Conservation (phyloP, 257 asterid species). For the Hygrophila difformis region DNA sequence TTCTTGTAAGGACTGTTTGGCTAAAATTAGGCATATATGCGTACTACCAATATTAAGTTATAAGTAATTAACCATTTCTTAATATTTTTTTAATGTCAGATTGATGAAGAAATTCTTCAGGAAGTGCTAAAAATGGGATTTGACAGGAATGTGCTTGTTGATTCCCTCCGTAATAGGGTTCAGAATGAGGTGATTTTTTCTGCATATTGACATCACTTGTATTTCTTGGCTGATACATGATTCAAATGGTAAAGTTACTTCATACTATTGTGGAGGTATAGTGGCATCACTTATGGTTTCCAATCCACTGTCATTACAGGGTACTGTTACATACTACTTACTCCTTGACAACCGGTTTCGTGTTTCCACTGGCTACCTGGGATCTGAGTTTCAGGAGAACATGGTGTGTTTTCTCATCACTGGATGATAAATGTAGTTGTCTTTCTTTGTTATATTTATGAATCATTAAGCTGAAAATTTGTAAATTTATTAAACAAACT, state of each 20-base stretch:
- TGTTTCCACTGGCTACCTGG: constrained; percentile 47
- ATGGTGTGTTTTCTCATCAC: constrained; percentile 32
- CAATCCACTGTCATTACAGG: constrained; percentile 39
- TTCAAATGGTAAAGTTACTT: not conserved
- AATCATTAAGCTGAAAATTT: not conserved
- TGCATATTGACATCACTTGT: not conserved
- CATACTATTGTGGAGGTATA: not conserved
- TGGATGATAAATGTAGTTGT: constrained; percentile 1
- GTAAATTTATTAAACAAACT: too few species aligned
- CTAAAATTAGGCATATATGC: not conserved
- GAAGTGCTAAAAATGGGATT: constrained; percentile 61
- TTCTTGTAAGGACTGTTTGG: too few species aligned
- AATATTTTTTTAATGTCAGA: constrained; percentile 35
- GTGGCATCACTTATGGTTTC: too few species aligned
- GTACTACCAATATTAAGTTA: constrained; percentile 1
- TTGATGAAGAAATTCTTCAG: constrained; percentile 67
- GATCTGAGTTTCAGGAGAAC: constrained; percentile 53
- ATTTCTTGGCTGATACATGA: not conserved
- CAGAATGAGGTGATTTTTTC: constrained; percentile 69
- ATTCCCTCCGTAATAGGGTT: constrained; percentile 49
- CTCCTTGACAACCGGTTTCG: constrained; percentile 74
- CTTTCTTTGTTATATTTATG: not conserved
- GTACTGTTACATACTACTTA: constrained; percentile 91
- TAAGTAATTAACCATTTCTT: not conserved
- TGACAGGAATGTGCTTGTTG: constrained; percentile 40